Evolutionary conservation across 2,329 filamentous ascomycete genomes (phyloP).

Genomic region (Fusarium scirpi): DNA sequence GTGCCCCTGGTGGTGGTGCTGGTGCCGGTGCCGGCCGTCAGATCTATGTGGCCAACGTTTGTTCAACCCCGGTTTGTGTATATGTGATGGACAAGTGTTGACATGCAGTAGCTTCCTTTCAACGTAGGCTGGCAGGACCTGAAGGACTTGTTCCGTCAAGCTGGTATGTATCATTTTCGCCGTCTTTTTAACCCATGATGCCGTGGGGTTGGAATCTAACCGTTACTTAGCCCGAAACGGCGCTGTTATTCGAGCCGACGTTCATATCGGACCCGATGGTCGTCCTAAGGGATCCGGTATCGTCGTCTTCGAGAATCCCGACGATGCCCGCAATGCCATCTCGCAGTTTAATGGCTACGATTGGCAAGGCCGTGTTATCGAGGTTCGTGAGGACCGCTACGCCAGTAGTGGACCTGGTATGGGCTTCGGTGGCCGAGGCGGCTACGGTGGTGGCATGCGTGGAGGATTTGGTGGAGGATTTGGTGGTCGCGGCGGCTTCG

Average conservation of each 20-base stretch:
- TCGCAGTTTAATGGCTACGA: slow-evolving; percentile 99
- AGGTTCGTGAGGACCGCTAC: slow-evolving; percentile 96
- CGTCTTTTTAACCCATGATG: not conserved
- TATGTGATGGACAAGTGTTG: slow-evolving; percentile 30
- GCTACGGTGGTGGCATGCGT: slow-evolving; percentile 68
- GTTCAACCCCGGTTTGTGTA: slow-evolving; percentile 59
- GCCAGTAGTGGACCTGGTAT: slow-evolving; percentile 71
- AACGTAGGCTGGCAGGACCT: slow-evolving; percentile 99
- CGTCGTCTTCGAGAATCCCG: slow-evolving; percentile 93
- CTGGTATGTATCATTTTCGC: slow-evolving; percentile 73
- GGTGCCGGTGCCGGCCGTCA: slow-evolving; percentile 73
- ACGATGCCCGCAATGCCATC: slow-evolving; percentile 96
- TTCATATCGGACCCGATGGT: slow-evolving; percentile 91
- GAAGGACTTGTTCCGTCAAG: slow-evolving; percentile 98
- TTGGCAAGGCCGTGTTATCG: slow-evolving; percentile 93
- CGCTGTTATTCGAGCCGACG: slow-evolving; percentile 91
- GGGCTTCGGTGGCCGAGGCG: slow-evolving; percentile 69
- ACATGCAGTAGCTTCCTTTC: slow-evolving; percentile 81
- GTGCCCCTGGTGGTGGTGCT: slow-evolving; percentile 60
- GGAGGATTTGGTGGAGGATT: slow-evolving; percentile 70
- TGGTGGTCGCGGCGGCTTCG: slow-evolving; percentile 64
- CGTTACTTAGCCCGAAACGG: slow-evolving; percentile 67
- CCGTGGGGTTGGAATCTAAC: slow-evolving; percentile 20
- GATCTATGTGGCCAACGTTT: slow-evolving; percentile 98
- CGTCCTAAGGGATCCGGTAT: slow-evolving; percentile 97